Evolutionary conservation across 2,329 filamentous ascomycete genomes (phyloP).

Genomic region (Plenodomus lindquistii): DNA sequence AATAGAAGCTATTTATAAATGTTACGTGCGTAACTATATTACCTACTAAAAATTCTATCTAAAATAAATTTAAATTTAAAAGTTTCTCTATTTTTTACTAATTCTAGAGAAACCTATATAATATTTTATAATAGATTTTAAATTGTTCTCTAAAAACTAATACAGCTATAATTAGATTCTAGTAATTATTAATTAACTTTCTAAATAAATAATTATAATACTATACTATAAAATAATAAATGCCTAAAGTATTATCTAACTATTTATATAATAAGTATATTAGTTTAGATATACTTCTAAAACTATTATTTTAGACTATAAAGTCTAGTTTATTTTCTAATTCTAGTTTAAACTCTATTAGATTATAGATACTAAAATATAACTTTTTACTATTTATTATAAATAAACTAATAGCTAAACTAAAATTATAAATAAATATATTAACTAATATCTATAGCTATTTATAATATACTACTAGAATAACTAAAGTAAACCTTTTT

Average conservation of each 20-base stretch:
- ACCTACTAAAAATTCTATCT: neutral
- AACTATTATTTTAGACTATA: too few relatives aligned
- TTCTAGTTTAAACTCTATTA: neutral
- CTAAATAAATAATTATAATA: slow-evolving; percentile 1
- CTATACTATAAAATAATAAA: slow-evolving; percentile 1
- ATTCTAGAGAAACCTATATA: neutral
- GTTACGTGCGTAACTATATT: slow-evolving; percentile 1
- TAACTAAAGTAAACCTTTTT: slow-evolving; percentile 1
- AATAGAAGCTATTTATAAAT: neutral
- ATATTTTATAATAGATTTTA: slow-evolving; percentile 1
- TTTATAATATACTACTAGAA: slow-evolving; percentile 3
- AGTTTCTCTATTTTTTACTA: neutral
- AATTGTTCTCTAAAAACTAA: neutral
- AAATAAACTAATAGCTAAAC: slow-evolving; percentile 3
- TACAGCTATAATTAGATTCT: neutral
- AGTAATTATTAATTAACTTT: slow-evolving; percentile 1
- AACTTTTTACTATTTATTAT: slow-evolving; percentile 1
- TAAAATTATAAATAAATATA: slow-evolving; percentile 5
- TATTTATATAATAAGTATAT: slow-evolving; percentile 2
- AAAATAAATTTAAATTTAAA: neutral
- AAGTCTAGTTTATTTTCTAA: neutral
- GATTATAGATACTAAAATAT: neutral
- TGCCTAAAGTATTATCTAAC: neutral
- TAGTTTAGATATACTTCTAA: neutral
- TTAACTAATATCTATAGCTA: neutral